Evolutionary conservation across 139 green algal genomes (phyloP).

Genomic region (Ulvella scutata): DNA sequence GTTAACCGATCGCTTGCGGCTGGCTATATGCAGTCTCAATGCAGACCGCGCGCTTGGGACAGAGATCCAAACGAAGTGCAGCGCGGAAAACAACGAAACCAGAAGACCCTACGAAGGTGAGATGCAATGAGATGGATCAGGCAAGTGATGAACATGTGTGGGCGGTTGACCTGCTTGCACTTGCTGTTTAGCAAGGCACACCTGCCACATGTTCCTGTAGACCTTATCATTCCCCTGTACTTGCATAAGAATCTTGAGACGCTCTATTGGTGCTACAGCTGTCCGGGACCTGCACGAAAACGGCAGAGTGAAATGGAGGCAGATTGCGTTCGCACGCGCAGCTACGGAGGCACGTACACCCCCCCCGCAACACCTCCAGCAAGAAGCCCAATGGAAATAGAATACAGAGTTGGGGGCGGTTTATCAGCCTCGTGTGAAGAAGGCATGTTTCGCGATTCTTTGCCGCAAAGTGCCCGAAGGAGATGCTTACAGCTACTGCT

Average conservation of each 20-base stretch:
- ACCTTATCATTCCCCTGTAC: slow-evolving; percentile 84
- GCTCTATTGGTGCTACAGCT: slow-evolving; percentile 90
- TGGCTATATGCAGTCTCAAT: no score
- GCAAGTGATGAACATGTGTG: no score
- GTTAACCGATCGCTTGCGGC: no score
- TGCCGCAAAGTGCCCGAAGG: no score
- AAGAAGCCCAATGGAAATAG: slow-evolving; percentile 61
- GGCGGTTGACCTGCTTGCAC: no score
- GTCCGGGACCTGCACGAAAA: slow-evolving; percentile 73
- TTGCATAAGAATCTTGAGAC: slow-evolving; percentile 97
- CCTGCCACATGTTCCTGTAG: slow-evolving; percentile 77
- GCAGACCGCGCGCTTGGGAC: no score
- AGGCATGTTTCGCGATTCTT: no score
- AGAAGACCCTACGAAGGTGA: no score
- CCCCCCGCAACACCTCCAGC: slow-evolving; percentile 81
- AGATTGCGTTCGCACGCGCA: background rate
- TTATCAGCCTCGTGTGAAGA: background rate
- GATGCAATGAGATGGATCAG: no score
- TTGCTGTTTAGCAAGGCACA: slow-evolving; percentile 13
- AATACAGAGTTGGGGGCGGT: background rate
- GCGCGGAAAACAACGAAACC: no score
- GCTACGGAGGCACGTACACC: slow-evolving; percentile 43
- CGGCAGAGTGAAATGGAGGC: background rate
- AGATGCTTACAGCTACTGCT: no score
- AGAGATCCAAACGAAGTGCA: no score